These are phyloP conservation scores for Boletus reticulatus DNA, from an alignment of 768 basidiomycete genomes.

Conservation along the genomic window DNA sequence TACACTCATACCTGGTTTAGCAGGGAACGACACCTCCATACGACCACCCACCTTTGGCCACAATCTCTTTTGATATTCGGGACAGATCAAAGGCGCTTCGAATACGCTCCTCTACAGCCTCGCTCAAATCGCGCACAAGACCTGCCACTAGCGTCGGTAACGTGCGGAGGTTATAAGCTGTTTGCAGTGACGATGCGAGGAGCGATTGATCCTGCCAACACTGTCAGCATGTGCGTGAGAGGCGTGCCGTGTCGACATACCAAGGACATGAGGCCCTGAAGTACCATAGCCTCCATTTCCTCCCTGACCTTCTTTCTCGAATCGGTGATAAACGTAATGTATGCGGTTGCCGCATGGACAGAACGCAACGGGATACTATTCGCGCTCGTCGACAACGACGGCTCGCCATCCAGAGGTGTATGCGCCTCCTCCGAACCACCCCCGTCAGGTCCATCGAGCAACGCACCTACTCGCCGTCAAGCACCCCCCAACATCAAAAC, in stretches of 20 bases:
- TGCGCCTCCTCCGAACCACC: neutral
- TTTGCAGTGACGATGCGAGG: conserved; percentile 92
- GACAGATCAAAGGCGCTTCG: conserved; percentile 82
- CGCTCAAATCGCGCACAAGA: conserved; percentile 75
- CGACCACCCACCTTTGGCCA: conserved; percentile 62
- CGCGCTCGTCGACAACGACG: conserved; percentile 13
- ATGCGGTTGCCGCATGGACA: conserved; percentile 65
- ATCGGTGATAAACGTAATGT: conserved; percentile 70
- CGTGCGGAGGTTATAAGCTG: conserved; percentile 87
- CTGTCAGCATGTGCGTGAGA: no score
- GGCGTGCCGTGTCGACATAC: conserved; percentile 36
- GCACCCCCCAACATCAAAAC: neutral
- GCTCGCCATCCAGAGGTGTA: conserved; percentile 5
- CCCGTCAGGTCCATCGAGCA: conserved; percentile 45
- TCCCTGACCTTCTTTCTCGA: conserved; percentile 66
- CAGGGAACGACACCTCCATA: neutral
- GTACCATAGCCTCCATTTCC: conserved; percentile 92
- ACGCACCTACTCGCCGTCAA: conserved; percentile 38
- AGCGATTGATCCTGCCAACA: conserved; percentile 76
- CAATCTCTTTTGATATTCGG: conserved; percentile 81
- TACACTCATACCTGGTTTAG: neutral
- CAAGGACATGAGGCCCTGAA: conserved; percentile 70
- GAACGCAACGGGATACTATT: conserved; percentile 61
- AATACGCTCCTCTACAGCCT: conserved; percentile 81
- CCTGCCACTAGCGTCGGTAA: conserved; percentile 80